phyloP scores from a whole-genome alignment of 2,329 filamentous ascomycete genomes.

The Aschersonia sp. region DNA sequence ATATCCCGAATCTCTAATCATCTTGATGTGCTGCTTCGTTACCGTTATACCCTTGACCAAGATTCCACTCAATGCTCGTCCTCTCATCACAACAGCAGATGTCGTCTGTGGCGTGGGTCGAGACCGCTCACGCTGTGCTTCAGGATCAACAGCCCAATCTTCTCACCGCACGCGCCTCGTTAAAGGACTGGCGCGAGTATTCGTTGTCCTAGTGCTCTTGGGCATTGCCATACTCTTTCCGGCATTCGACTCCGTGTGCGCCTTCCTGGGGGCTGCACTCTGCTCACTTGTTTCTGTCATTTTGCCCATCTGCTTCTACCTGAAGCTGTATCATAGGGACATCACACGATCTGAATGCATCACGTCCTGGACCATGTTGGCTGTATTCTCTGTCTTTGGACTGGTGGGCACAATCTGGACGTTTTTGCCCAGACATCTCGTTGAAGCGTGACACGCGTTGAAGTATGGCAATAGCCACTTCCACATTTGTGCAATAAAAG shows the following conservation, averaged over 20 bases:
- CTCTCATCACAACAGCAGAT: slow-evolving; percentile 76
- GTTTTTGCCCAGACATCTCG: slow-evolving; percentile 65
- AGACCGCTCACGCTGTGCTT: slow-evolving; percentile 16
- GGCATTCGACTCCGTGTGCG: slow-evolving; percentile 81
- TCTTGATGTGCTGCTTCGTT: slow-evolving; percentile 74
- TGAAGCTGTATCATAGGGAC: slow-evolving; percentile 74
- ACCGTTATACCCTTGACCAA: slow-evolving; percentile 92
- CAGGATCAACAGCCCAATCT: slow-evolving; percentile 23
- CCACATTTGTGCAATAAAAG: too few relatives aligned
- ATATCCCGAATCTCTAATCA: slow-evolving; percentile 60
- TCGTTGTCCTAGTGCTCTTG: slow-evolving; percentile 58
- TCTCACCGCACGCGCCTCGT: slow-evolving; percentile 30
- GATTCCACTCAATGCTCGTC: slow-evolving; percentile 78
- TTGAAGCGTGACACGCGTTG: slow-evolving; percentile 31
- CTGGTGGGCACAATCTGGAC: slow-evolving; percentile 73
- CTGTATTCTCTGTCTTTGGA: slow-evolving; percentile 55
- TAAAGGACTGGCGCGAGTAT: slow-evolving; percentile 48
- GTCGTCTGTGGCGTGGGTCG: slow-evolving; percentile 61
- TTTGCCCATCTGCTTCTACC: slow-evolving; percentile 72
- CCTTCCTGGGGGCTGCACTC: slow-evolving; percentile 74
- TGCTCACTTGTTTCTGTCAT: slow-evolving; percentile 94
- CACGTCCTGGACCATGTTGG: slow-evolving; percentile 54
- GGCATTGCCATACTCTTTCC: slow-evolving; percentile 57
- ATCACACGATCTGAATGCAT: slow-evolving; percentile 49
- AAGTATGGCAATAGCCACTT: not conserved